Conservation (phyloP, 257 asterid genomes). For the Capsicum baccatum region DNA sequence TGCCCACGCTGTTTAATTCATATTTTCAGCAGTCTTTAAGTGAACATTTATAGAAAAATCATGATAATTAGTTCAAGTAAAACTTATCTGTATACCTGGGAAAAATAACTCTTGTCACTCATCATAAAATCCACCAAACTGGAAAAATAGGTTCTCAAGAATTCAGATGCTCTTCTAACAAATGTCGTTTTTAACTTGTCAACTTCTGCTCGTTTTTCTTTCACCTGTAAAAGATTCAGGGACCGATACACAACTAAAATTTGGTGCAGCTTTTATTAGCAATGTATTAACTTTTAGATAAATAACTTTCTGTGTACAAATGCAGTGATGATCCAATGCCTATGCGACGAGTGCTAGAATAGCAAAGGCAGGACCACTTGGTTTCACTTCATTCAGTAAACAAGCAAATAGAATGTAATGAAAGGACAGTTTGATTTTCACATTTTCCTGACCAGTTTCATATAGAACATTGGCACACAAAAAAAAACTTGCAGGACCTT, state of each 20-base stretch:
- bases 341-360: constrained; percentile 13
- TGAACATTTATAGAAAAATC: constrained; percentile 33
- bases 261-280: background rate
- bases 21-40: constrained; percentile 34
- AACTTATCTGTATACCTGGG: constrained; percentile 65
- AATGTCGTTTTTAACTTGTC: constrained; percentile 69
- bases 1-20: constrained; percentile 81
- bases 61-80: constrained; percentile 23
- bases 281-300: background rate
- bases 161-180: constrained; percentile 92
- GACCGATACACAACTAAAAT: constrained; percentile 22
- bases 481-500: background rate
- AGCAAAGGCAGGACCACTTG: constrained; percentile 1
- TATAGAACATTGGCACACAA: background rate
- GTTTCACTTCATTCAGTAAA: constrained; percentile 24
- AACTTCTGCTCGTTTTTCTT: constrained; percentile 90
- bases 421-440: background rate
- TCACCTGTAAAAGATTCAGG: constrained; percentile 62
- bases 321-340: constrained; percentile 22
- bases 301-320: constrained; percentile 5
- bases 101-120: constrained; percentile 91
- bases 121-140: constrained; percentile 98
- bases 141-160: constrained; percentile 81
- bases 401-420: background rate
- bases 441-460: background rate